Percentiles rank a stretch among this genome's conserved stretches.
phyloP scores from a whole-genome alignment of 1,139 yeast species.

The Fermentozyma sake region DNA sequence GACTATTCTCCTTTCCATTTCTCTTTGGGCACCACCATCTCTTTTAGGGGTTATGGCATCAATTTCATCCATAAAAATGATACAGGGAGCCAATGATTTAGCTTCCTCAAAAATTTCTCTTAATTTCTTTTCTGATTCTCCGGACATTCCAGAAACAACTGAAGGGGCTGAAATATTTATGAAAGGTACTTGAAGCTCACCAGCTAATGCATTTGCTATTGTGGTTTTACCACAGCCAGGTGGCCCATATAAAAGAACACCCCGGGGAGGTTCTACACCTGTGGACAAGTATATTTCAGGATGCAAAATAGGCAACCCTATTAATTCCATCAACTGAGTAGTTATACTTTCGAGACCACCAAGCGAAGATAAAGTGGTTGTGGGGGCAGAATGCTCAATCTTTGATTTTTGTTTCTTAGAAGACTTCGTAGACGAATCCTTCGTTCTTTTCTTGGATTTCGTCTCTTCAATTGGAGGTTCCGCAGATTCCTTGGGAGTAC shows the following conservation, averaged over 20 bases:
- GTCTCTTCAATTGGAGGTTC: conserved; percentile 7
- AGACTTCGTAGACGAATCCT: conserved; percentile 18
- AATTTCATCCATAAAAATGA: conserved; percentile 91
- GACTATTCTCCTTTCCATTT: conserved; percentile 96
- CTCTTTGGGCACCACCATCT: conserved; percentile 93
- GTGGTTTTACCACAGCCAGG: conserved; percentile 99
- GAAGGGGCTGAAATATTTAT: conserved; percentile 92
- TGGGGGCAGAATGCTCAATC: conserved; percentile 68
- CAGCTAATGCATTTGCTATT: conserved; percentile 93
- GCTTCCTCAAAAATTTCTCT: conserved; percentile 95
- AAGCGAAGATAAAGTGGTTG: conserved; percentile 58
- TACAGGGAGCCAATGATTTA: conserved; percentile 81
- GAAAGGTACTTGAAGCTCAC: conserved; percentile 90
- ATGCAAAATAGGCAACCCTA: conserved; percentile 87
- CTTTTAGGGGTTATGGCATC: conserved; percentile 98
- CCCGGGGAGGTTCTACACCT: conserved; percentile 97
- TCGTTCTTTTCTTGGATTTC: conserved; percentile 27
- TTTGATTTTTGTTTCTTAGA: conserved; percentile 41
- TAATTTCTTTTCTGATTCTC: conserved; percentile 91
- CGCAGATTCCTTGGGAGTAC: conserved; percentile 4
- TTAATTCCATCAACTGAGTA: conserved; percentile 79
- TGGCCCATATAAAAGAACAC: conserved; percentile 92
- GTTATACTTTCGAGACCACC: conserved; percentile 90
- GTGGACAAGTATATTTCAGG: conserved; percentile 86
- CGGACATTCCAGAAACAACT: conserved; percentile 99